phyloP scores from a whole-genome alignment of 2,329 filamentous ascomycete genomes.

The Diaporthe caulivora region DNA sequence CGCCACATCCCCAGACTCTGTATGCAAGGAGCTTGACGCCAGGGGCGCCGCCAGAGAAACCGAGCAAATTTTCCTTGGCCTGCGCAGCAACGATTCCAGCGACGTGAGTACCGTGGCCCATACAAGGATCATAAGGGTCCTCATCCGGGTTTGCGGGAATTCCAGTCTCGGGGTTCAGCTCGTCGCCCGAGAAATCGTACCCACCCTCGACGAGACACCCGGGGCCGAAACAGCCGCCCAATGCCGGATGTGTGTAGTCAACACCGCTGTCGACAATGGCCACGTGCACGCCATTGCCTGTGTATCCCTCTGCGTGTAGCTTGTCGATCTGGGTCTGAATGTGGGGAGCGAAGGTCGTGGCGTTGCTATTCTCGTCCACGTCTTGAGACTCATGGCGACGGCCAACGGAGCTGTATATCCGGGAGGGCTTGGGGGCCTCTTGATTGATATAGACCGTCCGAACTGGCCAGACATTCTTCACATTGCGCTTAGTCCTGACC shows the following conservation, averaged over 20 bases:
- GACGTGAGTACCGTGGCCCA: conserved; percentile 46
- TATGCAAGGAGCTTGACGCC: conserved; percentile 51
- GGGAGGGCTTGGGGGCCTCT: neutral
- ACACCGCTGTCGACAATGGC: conserved; percentile 50
- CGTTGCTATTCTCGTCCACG: neutral
- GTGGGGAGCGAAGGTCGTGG: conserved; percentile 7
- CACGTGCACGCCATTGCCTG: conserved; percentile 6
- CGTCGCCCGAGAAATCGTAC: conserved; percentile 53
- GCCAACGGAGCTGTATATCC: neutral
- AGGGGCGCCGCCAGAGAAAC: conserved; percentile 49
- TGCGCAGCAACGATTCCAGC: conserved; percentile 40
- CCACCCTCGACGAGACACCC: conserved; percentile 53
- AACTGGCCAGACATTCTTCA: conserved; percentile 10
- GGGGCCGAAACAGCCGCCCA: conserved; percentile 55
- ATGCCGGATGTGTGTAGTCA: conserved; percentile 54
- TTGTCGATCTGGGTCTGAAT: conserved; percentile 20
- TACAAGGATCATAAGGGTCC: conserved; percentile 50
- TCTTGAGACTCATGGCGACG: neutral
- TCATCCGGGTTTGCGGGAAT: conserved; percentile 46
- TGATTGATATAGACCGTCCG: conserved; percentile 11
- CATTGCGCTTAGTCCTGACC: conserved; percentile 15
- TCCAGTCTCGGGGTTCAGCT: conserved; percentile 41
- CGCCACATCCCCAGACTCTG: conserved; percentile 44
- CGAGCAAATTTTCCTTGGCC: neutral
- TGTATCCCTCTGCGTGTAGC: conserved; percentile 13